Evolutionary conservation across 164 flowering plant species (phyloP).

Genomic region (Platanus orientalis): DNA sequence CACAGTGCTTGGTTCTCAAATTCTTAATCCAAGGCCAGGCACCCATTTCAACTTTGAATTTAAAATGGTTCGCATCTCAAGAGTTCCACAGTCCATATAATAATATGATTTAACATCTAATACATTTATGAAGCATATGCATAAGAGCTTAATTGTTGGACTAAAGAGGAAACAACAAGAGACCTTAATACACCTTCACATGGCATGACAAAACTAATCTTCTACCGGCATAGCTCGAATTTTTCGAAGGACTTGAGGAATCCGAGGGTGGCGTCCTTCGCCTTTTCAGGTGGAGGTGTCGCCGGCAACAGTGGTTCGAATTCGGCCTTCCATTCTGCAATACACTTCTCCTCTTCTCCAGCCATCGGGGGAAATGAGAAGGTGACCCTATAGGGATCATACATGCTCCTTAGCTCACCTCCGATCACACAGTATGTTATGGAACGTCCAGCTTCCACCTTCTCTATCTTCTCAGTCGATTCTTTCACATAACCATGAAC

Average conservation of each 20-base stretch:
- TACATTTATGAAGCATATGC: too few relatives aligned
- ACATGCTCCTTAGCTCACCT: conserved; percentile 45
- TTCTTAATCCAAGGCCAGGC: too few relatives aligned
- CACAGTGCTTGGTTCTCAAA: too few relatives aligned
- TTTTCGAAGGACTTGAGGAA: conserved; percentile 31
- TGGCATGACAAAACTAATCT: too few relatives aligned
- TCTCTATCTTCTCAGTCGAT: conserved; percentile 50
- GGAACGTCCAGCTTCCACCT: conserved; percentile 39
- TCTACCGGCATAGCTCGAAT: conserved; percentile 7
- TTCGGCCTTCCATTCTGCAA: conserved; percentile 47
- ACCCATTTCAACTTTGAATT: too few relatives aligned
- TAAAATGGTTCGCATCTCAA: too few relatives aligned
- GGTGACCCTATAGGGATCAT: conserved; percentile 45
- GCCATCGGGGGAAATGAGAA: conserved; percentile 38
- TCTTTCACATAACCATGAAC: conserved; percentile 40
- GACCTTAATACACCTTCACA: too few relatives aligned
- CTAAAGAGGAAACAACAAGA: too few relatives aligned
- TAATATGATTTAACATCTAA: too few relatives aligned
- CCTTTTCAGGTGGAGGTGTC: conserved; percentile 44
- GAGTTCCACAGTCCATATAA: too few relatives aligned
- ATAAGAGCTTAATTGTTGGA: too few relatives aligned
- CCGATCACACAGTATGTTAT: conserved; percentile 37
- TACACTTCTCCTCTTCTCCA: conserved; percentile 25
- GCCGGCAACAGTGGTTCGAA: conserved; percentile 31
- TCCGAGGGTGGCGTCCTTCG: conserved; percentile 40